Evolutionary conservation across 2,329 filamentous ascomycete species (phyloP).

Genomic region (Zymoseptoria brevis): DNA sequence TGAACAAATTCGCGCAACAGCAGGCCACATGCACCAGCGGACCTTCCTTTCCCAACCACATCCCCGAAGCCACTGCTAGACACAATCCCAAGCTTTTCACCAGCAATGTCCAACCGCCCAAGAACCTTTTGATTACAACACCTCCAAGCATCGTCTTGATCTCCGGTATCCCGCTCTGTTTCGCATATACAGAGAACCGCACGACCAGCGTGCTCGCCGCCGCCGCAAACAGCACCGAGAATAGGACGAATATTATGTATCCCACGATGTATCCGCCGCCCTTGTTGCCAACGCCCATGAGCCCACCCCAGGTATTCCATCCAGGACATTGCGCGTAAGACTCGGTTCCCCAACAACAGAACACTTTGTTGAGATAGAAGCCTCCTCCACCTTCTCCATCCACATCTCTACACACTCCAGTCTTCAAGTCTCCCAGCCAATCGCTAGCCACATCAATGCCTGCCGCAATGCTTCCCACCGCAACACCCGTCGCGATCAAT

Average conservation of each 20-base stretch:
- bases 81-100: constrained; percentile 87
- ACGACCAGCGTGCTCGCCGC: constrained; percentile 72
- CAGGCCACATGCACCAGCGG: constrained; percentile 93
- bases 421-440: constrained; percentile 90
- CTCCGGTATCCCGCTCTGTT: constrained; percentile 92
- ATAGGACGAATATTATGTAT: constrained; percentile 78
- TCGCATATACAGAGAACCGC: constrained; percentile 78
- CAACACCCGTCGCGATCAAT: constrained; percentile 73
- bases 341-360: constrained; percentile 90
- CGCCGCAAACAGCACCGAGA: constrained; percentile 77
- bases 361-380: constrained; percentile 85
- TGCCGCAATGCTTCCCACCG: constrained; percentile 77
- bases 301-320: constrained; percentile 78
- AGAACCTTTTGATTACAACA: constrained; percentile 81
- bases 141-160: constrained; percentile 94
- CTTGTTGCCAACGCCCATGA: constrained; percentile 57
- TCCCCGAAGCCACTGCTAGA: constrained; percentile 81
- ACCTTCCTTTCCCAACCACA: constrained; percentile 96
- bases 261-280: constrained; percentile 74
- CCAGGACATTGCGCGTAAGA: constrained; percentile 69
- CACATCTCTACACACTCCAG: constrained; percentile 72
- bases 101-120: constrained; percentile 79
- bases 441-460: constrained; percentile 83
- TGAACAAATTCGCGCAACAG: constrained; percentile 89
- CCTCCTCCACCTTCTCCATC: constrained; percentile 60